These are phyloP conservation scores for Hemisphaericaspora nanyangensis DNA, from an alignment of 805 yeast genomes.

Conservation along the genomic window DNA sequence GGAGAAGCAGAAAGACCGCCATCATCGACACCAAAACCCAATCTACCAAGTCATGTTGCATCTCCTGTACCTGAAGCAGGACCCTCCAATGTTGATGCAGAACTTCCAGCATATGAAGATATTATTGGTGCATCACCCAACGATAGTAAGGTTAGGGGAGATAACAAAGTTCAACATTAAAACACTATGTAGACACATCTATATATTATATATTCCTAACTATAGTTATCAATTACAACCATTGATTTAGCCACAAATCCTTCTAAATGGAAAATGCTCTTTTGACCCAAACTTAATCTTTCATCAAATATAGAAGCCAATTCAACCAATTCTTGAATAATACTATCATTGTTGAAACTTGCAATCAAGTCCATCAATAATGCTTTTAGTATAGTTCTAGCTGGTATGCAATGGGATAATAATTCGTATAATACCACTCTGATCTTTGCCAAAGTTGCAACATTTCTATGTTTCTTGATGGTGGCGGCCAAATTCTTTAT, in stretches of 20 bases:
- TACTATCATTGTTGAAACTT: conserved; percentile 14
- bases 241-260: conserved; percentile 88
- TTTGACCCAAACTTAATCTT: conserved; percentile 77
- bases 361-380: conserved; percentile 43
- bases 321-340: conserved; percentile 48
- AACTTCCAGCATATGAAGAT: conserved; percentile 16
- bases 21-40: background rate
- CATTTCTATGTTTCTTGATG: conserved; percentile 60
- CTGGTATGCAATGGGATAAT: conserved; percentile 90
- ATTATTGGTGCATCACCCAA: conserved; percentile 12
- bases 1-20: background rate
- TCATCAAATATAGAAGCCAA: conserved; percentile 75
- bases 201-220: conserved; percentile 3
- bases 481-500: conserved; percentile 60
- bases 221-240: conserved; percentile 58
- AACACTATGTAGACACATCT: background rate
- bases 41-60: background rate
- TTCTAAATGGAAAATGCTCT: conserved; percentile 90
- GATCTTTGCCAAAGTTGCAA: conserved; percentile 54
- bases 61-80: background rate
- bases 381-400: conserved; percentile 69
- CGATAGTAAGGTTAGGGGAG: conserved; percentile 15
- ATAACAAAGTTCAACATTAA: conserved; percentile 30
- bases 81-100: background rate
- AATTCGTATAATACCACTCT: conserved; percentile 76